Conservation (phyloP, 129 eudicot species). For the Calendula officinalis region DNA sequence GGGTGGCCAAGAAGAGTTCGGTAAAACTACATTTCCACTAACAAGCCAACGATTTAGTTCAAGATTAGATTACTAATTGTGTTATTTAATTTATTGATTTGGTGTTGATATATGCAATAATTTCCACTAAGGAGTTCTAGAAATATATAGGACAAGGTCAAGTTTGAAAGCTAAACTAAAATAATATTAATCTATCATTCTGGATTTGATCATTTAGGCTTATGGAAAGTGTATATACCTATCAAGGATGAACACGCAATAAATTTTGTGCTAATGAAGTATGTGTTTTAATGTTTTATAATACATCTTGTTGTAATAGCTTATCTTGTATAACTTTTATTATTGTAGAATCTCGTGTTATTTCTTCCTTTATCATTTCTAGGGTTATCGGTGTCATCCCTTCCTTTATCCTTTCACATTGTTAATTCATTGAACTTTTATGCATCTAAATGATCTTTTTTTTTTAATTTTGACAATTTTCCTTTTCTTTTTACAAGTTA, state of each 20-base stretch:
- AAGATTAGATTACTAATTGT: slow-evolving; percentile 22
- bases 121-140: slow-evolving; percentile 7
- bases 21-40: slow-evolving; percentile 22
- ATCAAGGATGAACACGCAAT: slow-evolving; percentile 7
- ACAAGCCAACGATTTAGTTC: slow-evolving; percentile 25
- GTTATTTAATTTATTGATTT: slow-evolving; percentile 28
- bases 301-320: slow-evolving; percentile 11
- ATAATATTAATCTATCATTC: not conserved
- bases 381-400: not conserved
- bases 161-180: slow-evolving; percentile 3
- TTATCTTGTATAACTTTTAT: not conserved
- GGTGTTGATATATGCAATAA: slow-evolving; percentile 31
- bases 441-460: not conserved
- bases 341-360: slow-evolving; percentile 4
- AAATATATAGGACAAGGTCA: not conserved
- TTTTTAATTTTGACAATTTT: not conserved
- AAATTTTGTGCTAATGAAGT: slow-evolving; percentile 1
- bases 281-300: not conserved
- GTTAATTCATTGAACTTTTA: not conserved
- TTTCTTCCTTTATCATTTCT: not conserved
- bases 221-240: slow-evolving; percentile 3
- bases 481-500: not conserved
- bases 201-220: slow-evolving; percentile 4
- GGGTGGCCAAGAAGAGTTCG: slow-evolving; percentile 44
- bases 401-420: not conserved